Evolutionary conservation across 2,329 filamentous ascomycete species (phyloP).

Genomic region (Arthrinium puccinioides): DNA sequence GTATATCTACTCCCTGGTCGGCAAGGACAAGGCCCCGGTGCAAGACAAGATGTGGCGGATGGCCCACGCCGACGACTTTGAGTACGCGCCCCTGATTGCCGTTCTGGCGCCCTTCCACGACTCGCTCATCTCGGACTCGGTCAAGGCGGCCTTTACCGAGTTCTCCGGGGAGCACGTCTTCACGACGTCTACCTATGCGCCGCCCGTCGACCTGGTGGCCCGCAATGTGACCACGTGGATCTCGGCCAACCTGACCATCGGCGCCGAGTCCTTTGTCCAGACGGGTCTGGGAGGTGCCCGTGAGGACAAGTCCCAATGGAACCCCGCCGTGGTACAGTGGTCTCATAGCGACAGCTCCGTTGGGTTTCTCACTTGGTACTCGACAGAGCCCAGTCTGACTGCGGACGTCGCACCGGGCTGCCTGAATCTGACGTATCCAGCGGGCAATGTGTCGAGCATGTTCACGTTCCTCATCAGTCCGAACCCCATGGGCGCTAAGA

Average conservation of each 20-base stretch:
- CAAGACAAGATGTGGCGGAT: constrained; percentile 28
- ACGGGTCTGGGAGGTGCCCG: constrained; percentile 38
- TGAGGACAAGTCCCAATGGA: constrained; percentile 37
- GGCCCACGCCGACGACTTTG: constrained; percentile 42
- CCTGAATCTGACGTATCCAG: constrained; percentile 37
- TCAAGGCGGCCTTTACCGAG: constrained; percentile 23
- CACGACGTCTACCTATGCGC: constrained; percentile 36
- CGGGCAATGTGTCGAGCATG: constrained; percentile 30
- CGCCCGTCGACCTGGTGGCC: constrained; percentile 38
- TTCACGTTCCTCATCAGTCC: constrained; percentile 35
- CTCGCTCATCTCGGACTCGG: constrained; percentile 25
- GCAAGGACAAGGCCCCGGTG: constrained; percentile 19
- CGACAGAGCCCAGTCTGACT: constrained; percentile 26
- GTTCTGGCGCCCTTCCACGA: constrained; percentile 37
- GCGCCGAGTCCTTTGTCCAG: constrained; percentile 40
- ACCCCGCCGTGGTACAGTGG: constrained; percentile 45
- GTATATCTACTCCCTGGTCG: constrained; percentile 41
- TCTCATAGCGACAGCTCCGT: constrained; percentile 7
- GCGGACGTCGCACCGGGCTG: constrained; percentile 22
- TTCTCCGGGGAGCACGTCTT: constrained; percentile 39
- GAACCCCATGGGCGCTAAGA: constrained; percentile 20
- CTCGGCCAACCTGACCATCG: constrained; percentile 39
- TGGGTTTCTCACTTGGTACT: constrained; percentile 21
- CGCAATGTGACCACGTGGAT: constrained; percentile 44
- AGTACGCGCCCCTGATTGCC: constrained; percentile 38